phyloP scores from a whole-genome alignment of 371 early-diverging fungal genomes.

The Mycotypha africana region DNA sequence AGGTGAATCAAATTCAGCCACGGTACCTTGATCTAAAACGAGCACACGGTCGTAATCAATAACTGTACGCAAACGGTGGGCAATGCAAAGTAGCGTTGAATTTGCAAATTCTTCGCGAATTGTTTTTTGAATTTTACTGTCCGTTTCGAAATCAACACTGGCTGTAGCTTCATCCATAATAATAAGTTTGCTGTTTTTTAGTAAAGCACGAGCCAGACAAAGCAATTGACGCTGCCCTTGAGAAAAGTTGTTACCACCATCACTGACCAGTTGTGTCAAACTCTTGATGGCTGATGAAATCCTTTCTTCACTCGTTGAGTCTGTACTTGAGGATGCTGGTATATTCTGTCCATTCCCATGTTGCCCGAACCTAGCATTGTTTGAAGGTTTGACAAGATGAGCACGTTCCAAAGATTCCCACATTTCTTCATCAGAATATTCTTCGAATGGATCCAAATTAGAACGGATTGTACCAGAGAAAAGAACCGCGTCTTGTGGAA shows the following conservation, averaged over 20 bases:
- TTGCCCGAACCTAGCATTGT: constrained; percentile 8
- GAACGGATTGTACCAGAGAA: constrained; percentile 69
- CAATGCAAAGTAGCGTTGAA: constrained; percentile 70
- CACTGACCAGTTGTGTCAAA: constrained; percentile 55
- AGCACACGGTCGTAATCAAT: constrained; percentile 87
- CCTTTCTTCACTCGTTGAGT: constrained; percentile 26
- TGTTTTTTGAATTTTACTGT: constrained; percentile 72
- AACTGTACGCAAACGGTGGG: constrained; percentile 79
- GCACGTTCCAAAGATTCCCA: constrained; percentile 66
- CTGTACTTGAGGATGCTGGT: constrained; percentile 3
- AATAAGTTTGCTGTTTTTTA: constrained; percentile 68
- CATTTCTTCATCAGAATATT: constrained; percentile 56
- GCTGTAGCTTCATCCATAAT: constrained; percentile 90
- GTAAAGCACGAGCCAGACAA: constrained; percentile 78
- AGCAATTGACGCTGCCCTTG: constrained; percentile 89
- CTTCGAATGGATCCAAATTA: constrained; percentile 69
- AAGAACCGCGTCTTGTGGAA: constrained; percentile 85
- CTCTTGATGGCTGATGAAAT: constrained; percentile 41
- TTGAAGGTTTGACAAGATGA: constrained; percentile 25
- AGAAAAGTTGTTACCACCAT: constrained; percentile 78
- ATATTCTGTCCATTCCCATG: constrained; percentile 1
- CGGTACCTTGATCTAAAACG: constrained; percentile 74
- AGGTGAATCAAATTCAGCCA: constrained; percentile 77
- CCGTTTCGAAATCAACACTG: constrained; percentile 74
- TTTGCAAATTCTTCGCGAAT: constrained; percentile 67